Conservation (phyloP, 2,329 filamentous ascomycete genomes). For the Nemania diffusa region DNA sequence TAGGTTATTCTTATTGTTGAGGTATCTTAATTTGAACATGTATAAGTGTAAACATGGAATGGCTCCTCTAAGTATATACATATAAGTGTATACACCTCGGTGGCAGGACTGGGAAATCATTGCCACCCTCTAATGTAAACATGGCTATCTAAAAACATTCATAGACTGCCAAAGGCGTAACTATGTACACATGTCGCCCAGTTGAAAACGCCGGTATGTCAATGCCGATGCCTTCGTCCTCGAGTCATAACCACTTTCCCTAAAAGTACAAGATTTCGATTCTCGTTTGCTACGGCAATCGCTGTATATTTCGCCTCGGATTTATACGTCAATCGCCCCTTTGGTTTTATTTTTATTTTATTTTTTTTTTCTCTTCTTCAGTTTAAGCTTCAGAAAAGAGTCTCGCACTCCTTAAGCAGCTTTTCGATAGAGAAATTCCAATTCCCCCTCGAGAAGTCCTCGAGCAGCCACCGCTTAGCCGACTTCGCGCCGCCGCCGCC, state of each 20-base stretch:
- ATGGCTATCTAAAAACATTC: neutral
- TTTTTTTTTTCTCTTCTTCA: too few relatives aligned
- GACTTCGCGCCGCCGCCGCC: conserved; percentile 67
- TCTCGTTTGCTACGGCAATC: neutral
- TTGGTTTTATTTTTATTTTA: neutral
- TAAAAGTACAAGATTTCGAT: neutral
- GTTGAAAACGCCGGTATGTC: neutral
- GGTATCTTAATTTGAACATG: neutral
- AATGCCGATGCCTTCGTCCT: neutral
- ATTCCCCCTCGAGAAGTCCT: conserved; percentile 85
- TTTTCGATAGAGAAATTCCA: conserved; percentile 82
- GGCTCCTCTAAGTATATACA: conserved; percentile 16
- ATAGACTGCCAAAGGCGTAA: neutral
- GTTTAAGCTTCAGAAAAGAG: conserved; percentile 71
- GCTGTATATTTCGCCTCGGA: neutral
- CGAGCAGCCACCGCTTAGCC: conserved; percentile 75
- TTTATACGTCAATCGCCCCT: neutral
- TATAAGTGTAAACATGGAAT: conserved; percentile 7
- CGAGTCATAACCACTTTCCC: neutral
- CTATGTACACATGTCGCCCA: neutral
- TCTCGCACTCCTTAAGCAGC: conserved; percentile 89
- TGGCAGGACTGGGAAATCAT: neutral
- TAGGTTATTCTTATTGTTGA: neutral
- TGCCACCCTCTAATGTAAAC: neutral
- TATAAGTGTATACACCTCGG: conserved; percentile 8